Evolutionary conservation across 306 rosid species (phyloP).

Genomic region (Pyrus bretschneideri): DNA sequence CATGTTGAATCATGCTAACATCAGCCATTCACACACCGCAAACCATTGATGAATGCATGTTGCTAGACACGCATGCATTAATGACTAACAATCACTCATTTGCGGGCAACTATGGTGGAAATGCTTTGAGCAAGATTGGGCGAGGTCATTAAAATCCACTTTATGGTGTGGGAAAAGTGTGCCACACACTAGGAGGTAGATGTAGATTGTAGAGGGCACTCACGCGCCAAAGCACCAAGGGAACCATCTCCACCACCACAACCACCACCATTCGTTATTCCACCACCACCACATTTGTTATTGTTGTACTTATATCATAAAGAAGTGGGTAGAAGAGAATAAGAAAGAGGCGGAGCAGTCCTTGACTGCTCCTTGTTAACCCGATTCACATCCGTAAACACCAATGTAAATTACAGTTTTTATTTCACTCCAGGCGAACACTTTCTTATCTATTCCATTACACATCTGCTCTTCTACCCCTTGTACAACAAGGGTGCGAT

Average conservation of each 20-base stretch:
- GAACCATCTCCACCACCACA: constrained; percentile 26
- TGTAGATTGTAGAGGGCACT: background rate
- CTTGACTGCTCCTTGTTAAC: background rate
- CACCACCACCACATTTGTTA: background rate
- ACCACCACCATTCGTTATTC: background rate
- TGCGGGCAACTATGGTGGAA: accelerated
- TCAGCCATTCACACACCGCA: accelerated
- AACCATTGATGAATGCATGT: background rate
- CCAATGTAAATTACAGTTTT: background rate
- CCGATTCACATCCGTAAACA: background rate
- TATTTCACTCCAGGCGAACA: background rate
- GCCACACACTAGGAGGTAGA: background rate
- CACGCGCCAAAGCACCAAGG: constrained; percentile 19
- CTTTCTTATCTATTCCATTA: background rate
- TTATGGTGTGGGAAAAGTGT: constrained; percentile 1
- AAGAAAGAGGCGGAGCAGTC: background rate
- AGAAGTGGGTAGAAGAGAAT: background rate
- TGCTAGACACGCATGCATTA: background rate
- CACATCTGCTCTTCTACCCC: background rate
- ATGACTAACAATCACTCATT: background rate
- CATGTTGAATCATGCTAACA: no score
- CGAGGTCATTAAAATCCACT: background rate
- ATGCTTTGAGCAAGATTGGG: background rate
- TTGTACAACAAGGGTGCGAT: constrained; percentile 25
- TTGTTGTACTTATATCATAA: background rate